These are phyloP conservation scores for Trametes polyzona DNA, from an alignment of 1,284 basidiomycete species.

Conservation along the genomic window DNA sequence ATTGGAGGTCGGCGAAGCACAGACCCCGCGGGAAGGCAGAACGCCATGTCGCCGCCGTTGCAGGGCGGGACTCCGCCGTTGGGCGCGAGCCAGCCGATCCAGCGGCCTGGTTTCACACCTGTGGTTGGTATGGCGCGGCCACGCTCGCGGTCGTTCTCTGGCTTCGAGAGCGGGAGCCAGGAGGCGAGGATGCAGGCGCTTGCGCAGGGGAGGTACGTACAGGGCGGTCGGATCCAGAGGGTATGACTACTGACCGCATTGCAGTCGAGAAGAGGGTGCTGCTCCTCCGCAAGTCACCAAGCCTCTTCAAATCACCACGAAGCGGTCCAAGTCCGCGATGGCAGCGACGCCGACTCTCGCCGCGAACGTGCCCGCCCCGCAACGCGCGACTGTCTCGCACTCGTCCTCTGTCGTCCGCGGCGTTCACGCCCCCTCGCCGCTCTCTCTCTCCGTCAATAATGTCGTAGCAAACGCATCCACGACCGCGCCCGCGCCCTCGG, in stretches of 20 bases:
- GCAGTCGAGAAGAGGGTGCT: constrained; percentile 22
- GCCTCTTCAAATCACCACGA: constrained; percentile 25
- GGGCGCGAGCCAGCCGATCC: constrained; percentile 40
- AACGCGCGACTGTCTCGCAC: constrained; percentile 31
- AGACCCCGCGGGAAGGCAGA: constrained; percentile 14
- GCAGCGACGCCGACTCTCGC: constrained; percentile 24
- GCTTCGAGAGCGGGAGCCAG: constrained; percentile 41
- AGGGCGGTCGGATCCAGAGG: neutral
- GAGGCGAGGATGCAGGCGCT: constrained; percentile 12
- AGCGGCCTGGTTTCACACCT: constrained; percentile 66
- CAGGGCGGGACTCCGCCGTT: neutral
- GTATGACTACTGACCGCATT: neutral
- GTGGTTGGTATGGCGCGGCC: constrained; percentile 55
- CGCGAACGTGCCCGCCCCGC: constrained; percentile 24
- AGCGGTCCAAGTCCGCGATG: constrained; percentile 34
- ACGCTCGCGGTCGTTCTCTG: constrained; percentile 75
- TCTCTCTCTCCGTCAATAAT: constrained; percentile 50
- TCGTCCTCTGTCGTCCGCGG: constrained; percentile 26
- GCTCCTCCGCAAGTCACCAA: constrained; percentile 11
- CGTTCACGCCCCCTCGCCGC: constrained; percentile 50
- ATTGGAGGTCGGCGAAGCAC: constrained; percentile 8
- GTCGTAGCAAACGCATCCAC: constrained; percentile 19
- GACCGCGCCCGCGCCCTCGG: neutral
- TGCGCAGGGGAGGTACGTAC: constrained; percentile 42
- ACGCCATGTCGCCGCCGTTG: constrained; percentile 14